Conservation (phyloP, 2,329 filamentous ascomycete genomes). For the Mariannaea sp. region DNA sequence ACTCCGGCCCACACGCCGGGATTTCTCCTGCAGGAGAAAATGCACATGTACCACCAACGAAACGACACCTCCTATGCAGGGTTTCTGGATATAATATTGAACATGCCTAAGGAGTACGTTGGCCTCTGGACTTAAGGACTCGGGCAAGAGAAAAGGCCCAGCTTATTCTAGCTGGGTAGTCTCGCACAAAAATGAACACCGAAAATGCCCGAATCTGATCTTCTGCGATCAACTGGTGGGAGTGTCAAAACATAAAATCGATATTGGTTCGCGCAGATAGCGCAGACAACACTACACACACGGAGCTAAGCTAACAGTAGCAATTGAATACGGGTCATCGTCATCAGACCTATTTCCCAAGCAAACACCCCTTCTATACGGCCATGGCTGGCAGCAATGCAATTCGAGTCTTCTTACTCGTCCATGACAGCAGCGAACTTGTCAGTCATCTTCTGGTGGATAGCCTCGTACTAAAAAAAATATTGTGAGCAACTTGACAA, state of each 20-base stretch:
- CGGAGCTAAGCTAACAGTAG: conserved; percentile 36
- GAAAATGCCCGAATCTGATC: not conserved
- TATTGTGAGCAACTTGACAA: conserved; percentile 44
- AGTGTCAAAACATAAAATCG: not conserved
- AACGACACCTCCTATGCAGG: too few species aligned
- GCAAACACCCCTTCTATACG: conserved; percentile 38
- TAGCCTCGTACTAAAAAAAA: conserved; percentile 76
- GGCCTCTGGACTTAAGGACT: too few species aligned
- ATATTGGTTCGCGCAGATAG: conserved; percentile 22
- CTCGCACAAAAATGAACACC: not conserved
- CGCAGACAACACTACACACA: conserved; percentile 36
- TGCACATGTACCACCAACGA: not conserved
- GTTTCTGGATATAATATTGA: too few species aligned
- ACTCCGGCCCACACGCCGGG: conserved; percentile 17
- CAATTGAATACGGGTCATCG: conserved; percentile 34
- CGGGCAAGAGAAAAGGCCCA: too few species aligned
- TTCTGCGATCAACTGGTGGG: not conserved
- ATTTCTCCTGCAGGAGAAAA: not conserved
- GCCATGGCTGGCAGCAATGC: conserved; percentile 32
- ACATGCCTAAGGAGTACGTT: too few species aligned
- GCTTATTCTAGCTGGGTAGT: too few species aligned
- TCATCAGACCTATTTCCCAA: conserved; percentile 31
- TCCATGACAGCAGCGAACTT: conserved; percentile 97
- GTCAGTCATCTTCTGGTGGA: conserved; percentile 91
- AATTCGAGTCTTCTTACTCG: conserved; percentile 64